These are phyloP conservation scores for Agaricales sp. DNA, from an alignment of 1,284 basidiomycete genomes.

Conservation along the genomic window DNA sequence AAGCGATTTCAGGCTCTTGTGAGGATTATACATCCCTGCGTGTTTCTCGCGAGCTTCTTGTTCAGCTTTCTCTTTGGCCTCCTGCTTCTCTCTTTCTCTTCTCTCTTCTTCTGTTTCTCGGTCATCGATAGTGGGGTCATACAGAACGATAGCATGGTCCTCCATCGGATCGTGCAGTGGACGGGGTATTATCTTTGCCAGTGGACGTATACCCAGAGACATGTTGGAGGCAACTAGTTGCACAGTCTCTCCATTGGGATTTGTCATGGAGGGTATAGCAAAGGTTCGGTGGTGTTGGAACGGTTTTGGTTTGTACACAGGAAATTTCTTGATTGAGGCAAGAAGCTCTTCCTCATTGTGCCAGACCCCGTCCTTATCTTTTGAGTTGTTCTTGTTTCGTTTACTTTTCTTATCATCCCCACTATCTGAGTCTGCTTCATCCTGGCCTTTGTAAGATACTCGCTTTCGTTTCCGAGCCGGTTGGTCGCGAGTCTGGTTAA, in stretches of 20 bases:
- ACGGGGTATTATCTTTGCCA: slow-evolving; percentile 77
- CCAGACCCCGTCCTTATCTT: slow-evolving; percentile 40
- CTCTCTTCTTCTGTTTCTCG: slow-evolving; percentile 79
- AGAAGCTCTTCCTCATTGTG: slow-evolving; percentile 46
- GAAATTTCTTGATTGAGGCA: slow-evolving; percentile 65
- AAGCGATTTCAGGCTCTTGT: slow-evolving; percentile 83
- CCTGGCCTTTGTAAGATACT: slow-evolving; percentile 69
- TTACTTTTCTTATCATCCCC: slow-evolving; percentile 36
- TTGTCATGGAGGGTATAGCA: slow-evolving; percentile 81
- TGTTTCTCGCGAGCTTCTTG: slow-evolving; percentile 60
- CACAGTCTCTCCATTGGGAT: slow-evolving; percentile 68
- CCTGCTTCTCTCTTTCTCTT: slow-evolving; percentile 59
- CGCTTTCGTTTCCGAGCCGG: slow-evolving; percentile 75
- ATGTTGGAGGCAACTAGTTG: slow-evolving; percentile 56
- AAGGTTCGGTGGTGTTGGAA: slow-evolving; percentile 67
- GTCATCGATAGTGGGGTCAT: slow-evolving; percentile 93
- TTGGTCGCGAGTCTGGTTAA: slow-evolving; percentile 41
- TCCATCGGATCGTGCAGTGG: slow-evolving; percentile 96
- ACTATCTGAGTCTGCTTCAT: slow-evolving; percentile 39
- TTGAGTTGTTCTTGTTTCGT: slow-evolving; percentile 49
- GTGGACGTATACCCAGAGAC: slow-evolving; percentile 82
- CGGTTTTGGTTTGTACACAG: slow-evolving; percentile 79
- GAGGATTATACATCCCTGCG: slow-evolving; percentile 73
- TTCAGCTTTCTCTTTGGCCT: slow-evolving; percentile 50
- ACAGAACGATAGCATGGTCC: slow-evolving; percentile 95